phyloP scores from a whole-genome alignment of 2,329 filamentous ascomycete genomes.

The Diplodia intermedia region DNA sequence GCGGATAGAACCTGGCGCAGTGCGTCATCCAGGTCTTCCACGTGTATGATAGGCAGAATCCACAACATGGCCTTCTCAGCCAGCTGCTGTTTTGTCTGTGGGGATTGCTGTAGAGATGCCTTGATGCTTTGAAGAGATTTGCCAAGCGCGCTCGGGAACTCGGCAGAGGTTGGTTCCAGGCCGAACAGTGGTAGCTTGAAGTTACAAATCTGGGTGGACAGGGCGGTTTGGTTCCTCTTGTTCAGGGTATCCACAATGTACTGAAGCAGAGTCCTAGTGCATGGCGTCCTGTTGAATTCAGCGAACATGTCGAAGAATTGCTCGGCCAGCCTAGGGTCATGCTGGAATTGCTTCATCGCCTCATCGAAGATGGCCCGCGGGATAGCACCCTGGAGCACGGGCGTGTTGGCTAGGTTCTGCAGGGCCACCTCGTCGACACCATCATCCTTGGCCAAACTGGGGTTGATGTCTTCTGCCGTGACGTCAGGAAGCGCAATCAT shows the following conservation, averaged over 20 bases:
- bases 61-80: constrained; percentile 57
- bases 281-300: constrained; percentile 70
- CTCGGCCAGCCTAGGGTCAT: constrained; percentile 69
- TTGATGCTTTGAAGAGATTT: constrained; percentile 69
- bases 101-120: constrained; percentile 52
- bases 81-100: constrained; percentile 46
- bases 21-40: constrained; percentile 59
- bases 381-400: constrained; percentile 90
- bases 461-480: constrained; percentile 68
- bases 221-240: constrained; percentile 61
- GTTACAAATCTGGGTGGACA: constrained; percentile 70
- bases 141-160: constrained; percentile 76
- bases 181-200: constrained; percentile 74
- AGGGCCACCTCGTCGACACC: constrained; percentile 62
- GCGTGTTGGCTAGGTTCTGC: constrained; percentile 71
- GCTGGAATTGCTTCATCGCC: constrained; percentile 77
- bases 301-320: constrained; percentile 82
- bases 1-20: constrained; percentile 60
- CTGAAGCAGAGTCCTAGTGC: constrained; percentile 70
- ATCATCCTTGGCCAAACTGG: constrained; percentile 59
- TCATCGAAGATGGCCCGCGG: constrained; percentile 91
- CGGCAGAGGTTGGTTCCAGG: constrained; percentile 66
- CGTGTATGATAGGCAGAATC: constrained; percentile 55
- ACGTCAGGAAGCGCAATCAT: constrained; percentile 65
- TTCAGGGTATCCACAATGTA: constrained; percentile 74